Percentiles rank a stretch among this genome's conserved stretches.
Evolutionary conservation across 106 monocot species (phyloP).

Genomic region (Phalaenopsis aphrodite): DNA sequence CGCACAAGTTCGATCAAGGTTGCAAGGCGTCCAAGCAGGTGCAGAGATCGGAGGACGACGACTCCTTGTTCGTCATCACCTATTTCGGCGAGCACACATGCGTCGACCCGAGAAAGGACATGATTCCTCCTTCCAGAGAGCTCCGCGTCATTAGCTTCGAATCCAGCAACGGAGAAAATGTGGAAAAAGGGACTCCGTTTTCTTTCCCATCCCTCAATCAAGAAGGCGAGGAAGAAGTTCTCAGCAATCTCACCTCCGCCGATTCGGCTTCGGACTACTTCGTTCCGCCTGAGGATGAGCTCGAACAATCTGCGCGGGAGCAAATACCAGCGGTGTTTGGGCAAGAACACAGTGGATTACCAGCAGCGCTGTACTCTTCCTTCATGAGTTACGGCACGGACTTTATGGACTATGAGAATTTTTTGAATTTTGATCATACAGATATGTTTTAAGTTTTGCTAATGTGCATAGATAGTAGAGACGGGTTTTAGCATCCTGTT

Average conservation of each 20-base stretch:
- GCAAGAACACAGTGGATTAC: no score
- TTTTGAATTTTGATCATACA: neutral
- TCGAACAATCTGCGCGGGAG: neutral
- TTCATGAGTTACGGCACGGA: neutral
- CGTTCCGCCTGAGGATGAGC: neutral
- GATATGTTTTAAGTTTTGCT: neutral
- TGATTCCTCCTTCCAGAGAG: neutral
- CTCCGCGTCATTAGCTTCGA: neutral
- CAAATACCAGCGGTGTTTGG: no score
- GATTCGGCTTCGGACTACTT: conserved; percentile 3
- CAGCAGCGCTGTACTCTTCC: neutral
- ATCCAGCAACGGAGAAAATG: neutral
- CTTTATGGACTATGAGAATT: neutral
- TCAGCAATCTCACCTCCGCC: neutral
- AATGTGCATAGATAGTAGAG: no score
- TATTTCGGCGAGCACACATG: conserved; percentile 47
- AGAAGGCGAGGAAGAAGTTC: conserved; percentile 4
- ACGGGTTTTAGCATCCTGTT: no score
- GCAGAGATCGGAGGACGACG: conserved; percentile 30
- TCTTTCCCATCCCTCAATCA: neutral
- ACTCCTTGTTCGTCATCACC: conserved; percentile 22
- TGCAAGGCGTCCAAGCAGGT: conserved; percentile 36
- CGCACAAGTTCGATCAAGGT: conserved; percentile 24
- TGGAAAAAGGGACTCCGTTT: neutral
- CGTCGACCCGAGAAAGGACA: neutral